Base-by-base conservation (phyloP, 179 eudicot species). In the Beta macrorhiza region DNA sequence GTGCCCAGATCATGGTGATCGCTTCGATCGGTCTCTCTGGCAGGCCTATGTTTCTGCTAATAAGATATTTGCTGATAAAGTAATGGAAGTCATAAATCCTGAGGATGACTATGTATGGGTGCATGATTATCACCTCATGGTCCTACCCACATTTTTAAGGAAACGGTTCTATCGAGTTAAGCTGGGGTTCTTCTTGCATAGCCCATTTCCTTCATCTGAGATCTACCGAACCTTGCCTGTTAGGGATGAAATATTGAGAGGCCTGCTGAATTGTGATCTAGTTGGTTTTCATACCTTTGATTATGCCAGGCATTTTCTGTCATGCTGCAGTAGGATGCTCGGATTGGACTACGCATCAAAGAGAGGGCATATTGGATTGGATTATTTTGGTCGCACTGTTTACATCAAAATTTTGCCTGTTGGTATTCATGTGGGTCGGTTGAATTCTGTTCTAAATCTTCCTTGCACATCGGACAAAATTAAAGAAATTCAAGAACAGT, bases 281-380 rank as follows among this genome's bases (percentile, higher is more conserved):
- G 86, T 94, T 45, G 98, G 98, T 59, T 94, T 94, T 76, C 98
- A 94, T 52, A 94, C 98, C 74, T 94, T 94, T 87, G 98, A 93
- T 76, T 94, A 94, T 83, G 98, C 98, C 29, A 90, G 98, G 25
- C 98, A 94, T 84, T 94, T 94, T 69, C 88, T 94, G 74, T 94
- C 98, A 45, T 93, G 98, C 75, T 94, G 98, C 79, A 89, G 97
- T 83, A 86, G 98, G 87, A 89, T 93, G 94, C 85, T 94, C 11
- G 98, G 97, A 49, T 80, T 93, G 83, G 90, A 88, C 86, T 93
- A 94, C 76, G 97, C 91, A 87, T 94, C 97, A 14, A 93, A 91
- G 86, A 86, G 97, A 85, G 98, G 98, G 64, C 94, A 94, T 64
- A 90, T 94, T 72, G 97, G 96, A 19, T 86, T 94, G 72, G 98